Conservation (phyloP, 2,329 filamentous ascomycete genomes). For the Pyrenophora teres region DNA sequence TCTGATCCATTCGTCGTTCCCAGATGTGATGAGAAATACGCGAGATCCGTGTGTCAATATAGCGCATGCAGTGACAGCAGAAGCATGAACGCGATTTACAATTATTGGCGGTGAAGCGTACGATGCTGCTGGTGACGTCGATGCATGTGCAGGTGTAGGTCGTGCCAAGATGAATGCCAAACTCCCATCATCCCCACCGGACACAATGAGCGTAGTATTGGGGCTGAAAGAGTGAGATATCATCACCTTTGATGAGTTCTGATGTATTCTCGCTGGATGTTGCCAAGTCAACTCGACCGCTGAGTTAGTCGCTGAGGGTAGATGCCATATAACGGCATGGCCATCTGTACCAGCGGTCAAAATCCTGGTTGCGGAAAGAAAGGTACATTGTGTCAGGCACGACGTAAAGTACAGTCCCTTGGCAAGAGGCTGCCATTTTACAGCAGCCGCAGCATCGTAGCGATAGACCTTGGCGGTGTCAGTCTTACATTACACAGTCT, state of each 20-base stretch:
- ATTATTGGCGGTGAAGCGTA: slow-evolving; percentile 39
- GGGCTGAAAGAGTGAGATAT: slow-evolving; percentile 39
- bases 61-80: slow-evolving; percentile 67
- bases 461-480: slow-evolving; percentile 50
- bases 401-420: slow-evolving; percentile 54
- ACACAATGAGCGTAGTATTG: slow-evolving; percentile 62
- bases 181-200: slow-evolving; percentile 88
- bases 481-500: background rate
- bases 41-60: slow-evolving; percentile 32
- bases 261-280: slow-evolving; percentile 62
- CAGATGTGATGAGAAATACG: slow-evolving; percentile 42
- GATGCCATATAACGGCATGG: slow-evolving; percentile 66
- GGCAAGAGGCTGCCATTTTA: slow-evolving; percentile 44
- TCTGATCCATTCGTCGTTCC: slow-evolving; percentile 56
- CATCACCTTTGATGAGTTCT: slow-evolving; percentile 74
- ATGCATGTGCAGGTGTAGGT: background rate
- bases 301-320: slow-evolving; percentile 20
- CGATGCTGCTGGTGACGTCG: slow-evolving; percentile 24
- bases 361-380: slow-evolving; percentile 49
- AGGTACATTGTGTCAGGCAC: slow-evolving; percentile 71
- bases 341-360: slow-evolving; percentile 84
- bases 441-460: slow-evolving; percentile 35
- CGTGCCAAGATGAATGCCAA: slow-evolving; percentile 57
- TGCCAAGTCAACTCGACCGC: slow-evolving; percentile 39
- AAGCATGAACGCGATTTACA: slow-evolving; percentile 68